Evolutionary conservation across 352 stramenopile genomes (phyloP).

Genomic region (Pythium rhizo-oryzae): DNA sequence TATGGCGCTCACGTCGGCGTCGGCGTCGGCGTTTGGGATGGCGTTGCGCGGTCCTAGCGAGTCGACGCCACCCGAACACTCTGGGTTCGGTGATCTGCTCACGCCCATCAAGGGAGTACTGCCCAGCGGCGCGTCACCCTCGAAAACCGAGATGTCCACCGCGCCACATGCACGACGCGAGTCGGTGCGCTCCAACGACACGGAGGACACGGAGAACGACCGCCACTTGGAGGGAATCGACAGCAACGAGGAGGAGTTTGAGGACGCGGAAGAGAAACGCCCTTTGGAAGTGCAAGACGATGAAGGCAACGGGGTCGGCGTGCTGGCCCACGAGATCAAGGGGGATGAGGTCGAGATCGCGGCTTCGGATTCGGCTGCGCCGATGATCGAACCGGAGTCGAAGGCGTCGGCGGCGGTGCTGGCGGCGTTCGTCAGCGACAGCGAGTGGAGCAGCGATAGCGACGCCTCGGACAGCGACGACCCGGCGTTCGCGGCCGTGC

Average conservation of each 20-base stretch:
- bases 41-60: not conserved
- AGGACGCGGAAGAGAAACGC: constrained; percentile 22
- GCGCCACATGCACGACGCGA: not conserved
- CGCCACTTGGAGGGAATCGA: constrained; percentile 22
- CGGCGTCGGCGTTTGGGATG: constrained; percentile 11
- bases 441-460: constrained; percentile 8
- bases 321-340: not conserved
- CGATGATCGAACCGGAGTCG: not conserved
- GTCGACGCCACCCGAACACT: not conserved
- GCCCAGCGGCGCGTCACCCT: not conserved
- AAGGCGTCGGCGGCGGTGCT: not conserved
- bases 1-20: constrained; percentile 3
- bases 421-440: not conserved
- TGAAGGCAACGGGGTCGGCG: not conserved
- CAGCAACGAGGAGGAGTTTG: constrained; percentile 6
- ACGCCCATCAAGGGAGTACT: not conserved
- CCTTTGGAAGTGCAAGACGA: not conserved
- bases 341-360: not conserved
- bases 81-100: constrained; percentile 2
- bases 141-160: not conserved
- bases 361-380: not conserved
- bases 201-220: constrained; percentile 37
- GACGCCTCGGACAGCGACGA: constrained; percentile 3
- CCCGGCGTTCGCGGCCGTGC: constrained; percentile 20
- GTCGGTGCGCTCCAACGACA: constrained; percentile 29